Conservation (phyloP, 1,139 yeast species). For the Hansenula sp. region DNA sequence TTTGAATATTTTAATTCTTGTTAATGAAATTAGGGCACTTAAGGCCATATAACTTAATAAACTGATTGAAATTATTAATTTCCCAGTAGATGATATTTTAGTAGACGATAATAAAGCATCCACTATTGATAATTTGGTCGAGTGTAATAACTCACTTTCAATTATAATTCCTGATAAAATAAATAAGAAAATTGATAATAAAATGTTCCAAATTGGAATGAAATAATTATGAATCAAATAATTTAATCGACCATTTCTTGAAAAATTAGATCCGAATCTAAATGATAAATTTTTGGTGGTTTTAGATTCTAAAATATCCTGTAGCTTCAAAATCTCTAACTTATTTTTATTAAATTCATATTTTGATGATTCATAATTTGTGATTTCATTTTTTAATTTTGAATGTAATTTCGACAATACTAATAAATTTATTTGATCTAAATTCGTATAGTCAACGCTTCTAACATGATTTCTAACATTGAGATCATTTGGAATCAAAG, state of each 20-base stretch:
- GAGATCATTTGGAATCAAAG: constrained; percentile 20
- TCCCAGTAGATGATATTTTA: constrained; percentile 28
- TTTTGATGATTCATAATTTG: constrained; percentile 30
- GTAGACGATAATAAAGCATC: constrained; percentile 39
- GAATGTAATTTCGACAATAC: constrained; percentile 19
- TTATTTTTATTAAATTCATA: constrained; percentile 39
- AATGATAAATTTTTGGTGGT: constrained; percentile 32
- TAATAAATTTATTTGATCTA: constrained; percentile 16
- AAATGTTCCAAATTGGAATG: constrained; percentile 43
- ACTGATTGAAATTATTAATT: constrained; percentile 39
- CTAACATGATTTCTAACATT: constrained; percentile 20
- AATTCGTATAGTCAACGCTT: constrained; percentile 17
- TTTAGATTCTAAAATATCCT: constrained; percentile 36
- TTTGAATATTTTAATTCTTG: constrained; percentile 68
- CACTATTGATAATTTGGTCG: constrained; percentile 60
- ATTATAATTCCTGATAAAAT: constrained; percentile 51
- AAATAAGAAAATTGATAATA: constrained; percentile 36
- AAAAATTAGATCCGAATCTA: constrained; percentile 19
- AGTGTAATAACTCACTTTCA: constrained; percentile 74
- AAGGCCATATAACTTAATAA: constrained; percentile 65
- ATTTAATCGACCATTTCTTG: constrained; percentile 32
- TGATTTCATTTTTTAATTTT: constrained; percentile 19
- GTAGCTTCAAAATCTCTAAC: constrained; percentile 33
- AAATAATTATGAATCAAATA: constrained; percentile 38
- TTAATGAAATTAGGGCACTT: constrained; percentile 61